Evolutionary conservation across 192 early-diverging fungal species (phyloP), one percentile per base, ranked within the genome.

Genomic region (Entomortierella lignicola): DNA sequence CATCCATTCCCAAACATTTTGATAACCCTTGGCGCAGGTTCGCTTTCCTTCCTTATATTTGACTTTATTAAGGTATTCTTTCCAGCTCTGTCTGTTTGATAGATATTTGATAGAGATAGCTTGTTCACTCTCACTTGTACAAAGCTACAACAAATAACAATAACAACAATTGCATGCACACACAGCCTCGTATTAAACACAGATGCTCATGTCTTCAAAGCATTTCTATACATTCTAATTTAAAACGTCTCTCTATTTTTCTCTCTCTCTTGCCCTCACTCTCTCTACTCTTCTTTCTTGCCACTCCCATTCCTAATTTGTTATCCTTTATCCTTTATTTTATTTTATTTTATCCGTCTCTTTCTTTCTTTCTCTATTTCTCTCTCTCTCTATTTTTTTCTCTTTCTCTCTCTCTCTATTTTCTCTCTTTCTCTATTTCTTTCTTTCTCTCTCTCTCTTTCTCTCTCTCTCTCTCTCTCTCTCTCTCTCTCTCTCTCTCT

Each of bases 271-370:
- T 26, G 10, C 55, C 27, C 29, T 56, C 20, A 11, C 18, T 26
- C 8, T 53, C 8, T 53, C 25, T 53, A 11, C 25, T 26, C 18
- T n/a, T 53, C 18, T 26, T 25, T 53, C n/a, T 26, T 53, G 6
- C n/a, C 51, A 25, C 25, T 53, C 51, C 18, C 18, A 25, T 53
- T 53, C n/a, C n/a, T n/a, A 7, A 53, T 20, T 53, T 53, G 5
- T 53, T 53, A 8, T 18, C n/a, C 18, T 53, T 25, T 53, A 53
- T 20, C 18, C 51, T 55, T 55, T 55, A 55, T 58, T n/a, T 58
- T 58, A 31, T 39, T 54, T 27, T 50, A 17, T 21, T 50, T 21
- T 50, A 17, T 50, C 15, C 17, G 4, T 50, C 47, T n/a, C 47
- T 50, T 21, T 15, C 15, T 8, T 15, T 21, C 15, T 17, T 50